Evolutionary conservation across 2,329 filamentous ascomycete genomes (phyloP).

Genomic region (Exophiala spinifera): DNA sequence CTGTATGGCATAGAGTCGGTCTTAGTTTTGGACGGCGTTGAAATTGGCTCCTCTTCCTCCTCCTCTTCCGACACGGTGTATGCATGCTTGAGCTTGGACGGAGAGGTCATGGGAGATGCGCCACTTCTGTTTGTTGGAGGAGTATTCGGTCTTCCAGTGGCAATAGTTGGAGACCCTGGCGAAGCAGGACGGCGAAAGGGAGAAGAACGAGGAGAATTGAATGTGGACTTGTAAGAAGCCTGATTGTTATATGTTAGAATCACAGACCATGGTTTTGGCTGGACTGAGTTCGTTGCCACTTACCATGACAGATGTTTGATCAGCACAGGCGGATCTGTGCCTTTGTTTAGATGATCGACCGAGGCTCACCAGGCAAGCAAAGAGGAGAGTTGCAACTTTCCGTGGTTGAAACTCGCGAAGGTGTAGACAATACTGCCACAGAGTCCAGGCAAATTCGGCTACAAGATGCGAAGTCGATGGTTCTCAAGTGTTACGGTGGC

Average conservation of each 20-base stretch:
- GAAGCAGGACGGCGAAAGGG: constrained; percentile 65
- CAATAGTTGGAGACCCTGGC: constrained; percentile 61
- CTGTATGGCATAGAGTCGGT: constrained; percentile 24
- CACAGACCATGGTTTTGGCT: background rate
- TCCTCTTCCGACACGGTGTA: constrained; percentile 45
- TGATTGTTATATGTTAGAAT: constrained; percentile 8
- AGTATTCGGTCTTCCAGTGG: constrained; percentile 44
- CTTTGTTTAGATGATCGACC: background rate
- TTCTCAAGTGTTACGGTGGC: no score
- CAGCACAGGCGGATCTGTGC: constrained; percentile 2
- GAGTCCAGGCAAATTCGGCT: background rate
- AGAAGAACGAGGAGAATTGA: constrained; percentile 67
- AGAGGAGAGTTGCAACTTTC: background rate
- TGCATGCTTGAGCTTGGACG: constrained; percentile 47
- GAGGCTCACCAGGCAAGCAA: background rate
- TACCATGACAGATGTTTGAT: constrained; percentile 15
- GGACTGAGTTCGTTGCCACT: background rate
- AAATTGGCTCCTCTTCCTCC: constrained; percentile 30
- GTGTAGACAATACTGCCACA: no score
- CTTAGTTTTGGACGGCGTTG: constrained; percentile 44
- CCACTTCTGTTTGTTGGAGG: constrained; percentile 44
- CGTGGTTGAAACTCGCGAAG: no score
- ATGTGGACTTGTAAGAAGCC: constrained; percentile 36
- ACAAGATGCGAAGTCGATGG: no score
- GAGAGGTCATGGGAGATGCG: constrained; percentile 43